Conservation (phyloP, 768 basidiomycete species). For the Lepiota venenata region DNA sequence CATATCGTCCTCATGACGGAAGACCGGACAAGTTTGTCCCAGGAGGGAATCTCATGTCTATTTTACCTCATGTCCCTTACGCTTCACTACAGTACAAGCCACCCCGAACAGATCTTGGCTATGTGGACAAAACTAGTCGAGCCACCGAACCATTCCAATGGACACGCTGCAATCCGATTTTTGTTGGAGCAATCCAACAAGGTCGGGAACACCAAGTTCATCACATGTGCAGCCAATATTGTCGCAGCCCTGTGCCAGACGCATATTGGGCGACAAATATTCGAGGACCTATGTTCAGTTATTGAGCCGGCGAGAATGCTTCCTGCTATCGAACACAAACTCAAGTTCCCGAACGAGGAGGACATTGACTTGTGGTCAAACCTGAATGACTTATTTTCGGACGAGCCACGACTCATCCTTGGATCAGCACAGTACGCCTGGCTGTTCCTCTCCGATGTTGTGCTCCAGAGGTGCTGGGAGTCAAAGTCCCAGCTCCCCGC, state of each 20-base stretch:
- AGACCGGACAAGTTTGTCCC: conserved; percentile 50
- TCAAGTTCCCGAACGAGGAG: conserved; percentile 55
- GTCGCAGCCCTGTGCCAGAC: conserved; percentile 84
- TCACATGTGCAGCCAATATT: conserved; percentile 76
- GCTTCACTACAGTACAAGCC: conserved; percentile 64
- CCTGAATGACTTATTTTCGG: conserved; percentile 71
- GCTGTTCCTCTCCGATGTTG: conserved; percentile 76
- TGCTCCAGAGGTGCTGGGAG: conserved; percentile 76
- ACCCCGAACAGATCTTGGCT: conserved; percentile 76
- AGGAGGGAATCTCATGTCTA: conserved; percentile 61
- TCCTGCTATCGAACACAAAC: conserved; percentile 69
- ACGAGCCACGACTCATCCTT: conserved; percentile 64
- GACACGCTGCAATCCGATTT: conserved; percentile 77
- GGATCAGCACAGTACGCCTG: conserved; percentile 88
- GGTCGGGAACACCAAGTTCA: conserved; percentile 74
- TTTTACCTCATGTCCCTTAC: conserved; percentile 86
- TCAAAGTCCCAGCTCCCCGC: conserved; percentile 63
- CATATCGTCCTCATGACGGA: conserved; percentile 69
- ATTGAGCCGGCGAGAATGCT: conserved; percentile 86
- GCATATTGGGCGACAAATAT: conserved; percentile 64
- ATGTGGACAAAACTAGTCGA: conserved; percentile 82
- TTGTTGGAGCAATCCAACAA: conserved; percentile 85
- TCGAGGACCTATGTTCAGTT: conserved; percentile 81
- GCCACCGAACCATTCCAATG: conserved; percentile 65
- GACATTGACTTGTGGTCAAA: conserved; percentile 80